A percentile compares a stretch with the other conserved stretches of the same genome.
These are phyloP conservation scores for Hymenoscyphus fructigenus DNA, from an alignment of 2,329 filamentous ascomycete species.

Conservation along the genomic window DNA sequence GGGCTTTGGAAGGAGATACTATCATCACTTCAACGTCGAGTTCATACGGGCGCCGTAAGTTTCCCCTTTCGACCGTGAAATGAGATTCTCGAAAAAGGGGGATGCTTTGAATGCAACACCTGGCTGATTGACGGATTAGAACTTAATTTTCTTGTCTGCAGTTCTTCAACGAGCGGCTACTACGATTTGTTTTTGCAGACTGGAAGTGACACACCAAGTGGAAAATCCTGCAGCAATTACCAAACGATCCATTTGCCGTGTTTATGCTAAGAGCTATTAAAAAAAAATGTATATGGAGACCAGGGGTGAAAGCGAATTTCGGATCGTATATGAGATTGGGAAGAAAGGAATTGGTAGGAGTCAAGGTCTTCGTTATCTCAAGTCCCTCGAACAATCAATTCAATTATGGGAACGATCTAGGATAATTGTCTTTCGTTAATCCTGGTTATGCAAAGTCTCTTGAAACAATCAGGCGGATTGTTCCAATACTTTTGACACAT, in stretches of 20 bases:
- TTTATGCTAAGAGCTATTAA: slow-evolving; percentile 17
- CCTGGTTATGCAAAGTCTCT: neutral
- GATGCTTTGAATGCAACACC: neutral
- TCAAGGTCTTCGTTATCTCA: neutral
- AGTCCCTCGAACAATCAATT: neutral
- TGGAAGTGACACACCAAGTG: slow-evolving; percentile 49
- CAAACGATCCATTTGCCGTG: slow-evolving; percentile 52
- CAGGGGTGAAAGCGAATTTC: neutral
- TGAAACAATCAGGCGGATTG: neutral
- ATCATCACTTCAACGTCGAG: slow-evolving; percentile 48
- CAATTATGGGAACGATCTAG: neutral
- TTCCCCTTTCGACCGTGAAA: neutral
- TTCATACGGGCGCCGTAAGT: slow-evolving; percentile 43
- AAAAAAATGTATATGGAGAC: neutral
- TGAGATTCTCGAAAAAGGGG: neutral
- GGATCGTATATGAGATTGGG: too few relatives aligned
- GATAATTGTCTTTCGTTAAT: neutral
- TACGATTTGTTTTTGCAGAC: slow-evolving; percentile 55
- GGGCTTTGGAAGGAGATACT: slow-evolving; percentile 49
- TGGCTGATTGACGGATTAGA: slow-evolving; percentile 32
- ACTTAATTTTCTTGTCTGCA: slow-evolving; percentile 53
- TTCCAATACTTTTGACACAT: neutral
- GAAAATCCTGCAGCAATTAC: slow-evolving; percentile 52
- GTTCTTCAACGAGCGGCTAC: slow-evolving; percentile 41
- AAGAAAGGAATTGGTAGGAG: too few relatives aligned